A percentile compares a stretch with the other conserved stretches of the same genome.
Evolutionary conservation across 495 filamentous ascomycete genomes (phyloP).

Genomic region (Xylaria sp.): DNA sequence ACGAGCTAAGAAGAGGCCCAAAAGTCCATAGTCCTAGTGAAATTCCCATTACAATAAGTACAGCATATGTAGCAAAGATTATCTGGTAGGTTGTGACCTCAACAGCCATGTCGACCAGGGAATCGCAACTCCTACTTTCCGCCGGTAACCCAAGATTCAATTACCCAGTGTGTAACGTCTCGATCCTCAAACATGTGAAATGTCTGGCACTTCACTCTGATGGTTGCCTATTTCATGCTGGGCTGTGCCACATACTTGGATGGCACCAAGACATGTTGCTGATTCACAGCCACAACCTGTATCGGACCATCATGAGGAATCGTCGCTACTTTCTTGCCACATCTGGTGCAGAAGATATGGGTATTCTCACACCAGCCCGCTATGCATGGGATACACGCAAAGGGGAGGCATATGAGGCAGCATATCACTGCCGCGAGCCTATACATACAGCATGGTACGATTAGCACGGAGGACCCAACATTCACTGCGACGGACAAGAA

Average conservation of each 20-base stretch:
- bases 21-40: too few relatives aligned
- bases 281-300: neutral
- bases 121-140: neutral
- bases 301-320: slow-evolving; percentile 32
- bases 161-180: neutral
- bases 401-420: slow-evolving; percentile 42
- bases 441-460: neutral
- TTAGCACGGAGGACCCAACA: neutral
- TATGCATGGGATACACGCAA: slow-evolving; percentile 43
- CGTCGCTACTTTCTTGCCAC: slow-evolving; percentile 38
- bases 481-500: neutral
- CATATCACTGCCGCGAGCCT: slow-evolving; percentile 40
- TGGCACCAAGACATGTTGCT: neutral
- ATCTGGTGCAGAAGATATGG: slow-evolving; percentile 38
- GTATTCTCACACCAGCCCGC: slow-evolving; percentile 45
- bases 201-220: neutral
- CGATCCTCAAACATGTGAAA: neutral
- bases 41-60: too few relatives aligned
- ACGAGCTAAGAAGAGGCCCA: too few relatives aligned
- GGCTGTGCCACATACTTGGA: neutral
- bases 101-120: too few relatives aligned
- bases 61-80: too few relatives aligned
- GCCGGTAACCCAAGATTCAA: neutral
- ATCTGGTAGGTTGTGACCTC: too few relatives aligned
- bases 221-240: neutral